These are phyloP conservation scores for Saturnispora sanitii DNA, from an alignment of 805 yeast genomes.

Conservation along the genomic window DNA sequence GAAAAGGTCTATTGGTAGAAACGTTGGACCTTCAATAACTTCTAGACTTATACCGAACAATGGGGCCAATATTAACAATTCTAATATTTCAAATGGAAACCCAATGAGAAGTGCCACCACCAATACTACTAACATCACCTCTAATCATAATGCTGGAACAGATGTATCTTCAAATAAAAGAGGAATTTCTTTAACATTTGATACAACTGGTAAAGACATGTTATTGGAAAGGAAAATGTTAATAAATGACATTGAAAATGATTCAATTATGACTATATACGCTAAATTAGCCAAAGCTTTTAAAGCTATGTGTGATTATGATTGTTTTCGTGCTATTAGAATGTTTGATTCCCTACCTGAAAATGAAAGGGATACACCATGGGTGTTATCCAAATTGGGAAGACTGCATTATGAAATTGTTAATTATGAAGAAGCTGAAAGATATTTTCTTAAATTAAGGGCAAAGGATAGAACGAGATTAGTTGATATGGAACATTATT, in stretches of 20 bases:
- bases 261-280: constrained; percentile 37
- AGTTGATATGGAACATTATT: constrained; percentile 84
- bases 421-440: constrained; percentile 68
- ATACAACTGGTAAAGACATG: constrained; percentile 1
- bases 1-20: constrained; percentile 1
- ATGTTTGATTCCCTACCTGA: constrained; percentile 55
- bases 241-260: constrained; percentile 1
- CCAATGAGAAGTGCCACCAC: neutral
- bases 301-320: constrained; percentile 53
- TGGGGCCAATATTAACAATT: neutral
- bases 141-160: neutral
- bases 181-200: constrained; percentile 5
- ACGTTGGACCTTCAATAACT: neutral
- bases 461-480: constrained; percentile 65
- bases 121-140: neutral
- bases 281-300: constrained; percentile 49
- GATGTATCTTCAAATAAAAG: constrained; percentile 10
- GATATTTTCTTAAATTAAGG: constrained; percentile 53
- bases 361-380: constrained; percentile 60
- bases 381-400: constrained; percentile 76
- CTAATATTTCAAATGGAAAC: neutral
- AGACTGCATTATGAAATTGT: constrained; percentile 79
- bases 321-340: constrained; percentile 73
- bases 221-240: neutral
- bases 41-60: constrained; percentile 2